phyloP scores from a whole-genome alignment of 2,329 filamentous ascomycete genomes.

The Arachnomyces sp. region DNA sequence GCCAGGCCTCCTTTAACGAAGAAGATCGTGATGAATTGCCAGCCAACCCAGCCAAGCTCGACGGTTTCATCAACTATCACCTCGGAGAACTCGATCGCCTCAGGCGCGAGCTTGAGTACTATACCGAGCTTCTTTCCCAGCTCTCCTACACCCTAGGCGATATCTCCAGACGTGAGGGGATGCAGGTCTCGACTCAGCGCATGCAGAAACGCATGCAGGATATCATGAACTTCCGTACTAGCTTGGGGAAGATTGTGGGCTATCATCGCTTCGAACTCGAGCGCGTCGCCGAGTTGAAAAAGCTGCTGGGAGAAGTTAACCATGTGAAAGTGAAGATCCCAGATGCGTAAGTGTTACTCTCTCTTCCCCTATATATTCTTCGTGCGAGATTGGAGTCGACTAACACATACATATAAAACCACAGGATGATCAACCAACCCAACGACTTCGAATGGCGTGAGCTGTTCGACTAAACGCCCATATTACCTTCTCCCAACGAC shows the following conservation, averaged over 20 bases:
- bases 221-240: conserved; percentile 10
- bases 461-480: too few species aligned
- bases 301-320: not conserved
- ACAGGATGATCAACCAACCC: too few species aligned
- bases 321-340: not conserved
- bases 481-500: too few species aligned
- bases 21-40: conserved; percentile 11
- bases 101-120: conserved; percentile 17
- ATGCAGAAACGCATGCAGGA: conserved; percentile 10
- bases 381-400: too few species aligned
- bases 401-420: too few species aligned
- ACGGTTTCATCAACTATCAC: conserved; percentile 21
- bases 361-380: not conserved
- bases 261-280: conserved; percentile 19
- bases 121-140: conserved; percentile 11
- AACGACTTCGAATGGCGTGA: too few species aligned
- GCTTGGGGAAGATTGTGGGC: conserved; percentile 13
- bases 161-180: conserved; percentile 1
- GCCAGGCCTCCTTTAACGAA: conserved; percentile 4
- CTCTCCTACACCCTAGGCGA: conserved; percentile 9
- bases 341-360: conserved; percentile 6
- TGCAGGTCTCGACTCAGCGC: conserved; percentile 7
- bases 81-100: conserved; percentile 21
- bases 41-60: conserved; percentile 13
- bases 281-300: conserved; percentile 14